Percentiles rank a stretch among this genome's conserved stretches.
Conservation (phyloP, 306 rosid genomes). For the Ceratonia siliqua region DNA sequence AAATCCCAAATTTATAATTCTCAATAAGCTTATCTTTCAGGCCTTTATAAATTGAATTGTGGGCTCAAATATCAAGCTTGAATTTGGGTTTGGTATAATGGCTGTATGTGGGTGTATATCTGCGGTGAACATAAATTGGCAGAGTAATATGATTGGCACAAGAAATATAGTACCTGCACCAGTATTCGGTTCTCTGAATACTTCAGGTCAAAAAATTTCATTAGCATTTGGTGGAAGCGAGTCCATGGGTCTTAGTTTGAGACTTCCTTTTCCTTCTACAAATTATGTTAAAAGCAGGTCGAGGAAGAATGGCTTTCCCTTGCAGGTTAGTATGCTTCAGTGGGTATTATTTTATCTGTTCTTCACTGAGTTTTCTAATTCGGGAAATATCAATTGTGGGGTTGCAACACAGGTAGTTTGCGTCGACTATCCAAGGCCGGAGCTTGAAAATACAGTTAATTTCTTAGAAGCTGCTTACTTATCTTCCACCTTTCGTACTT, state of each 20-base stretch:
- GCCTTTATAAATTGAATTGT: neutral
- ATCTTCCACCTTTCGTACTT: constrained; percentile 73
- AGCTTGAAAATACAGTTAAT: constrained; percentile 73
- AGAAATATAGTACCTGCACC: constrained; percentile 28
- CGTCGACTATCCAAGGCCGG: constrained; percentile 88
- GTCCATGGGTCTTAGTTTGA: constrained; percentile 48
- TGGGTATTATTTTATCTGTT: neutral
- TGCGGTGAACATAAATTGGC: constrained; percentile 53
- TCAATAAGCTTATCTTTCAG: constrained; percentile 4
- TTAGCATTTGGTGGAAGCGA: constrained; percentile 58
- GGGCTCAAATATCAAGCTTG: neutral
- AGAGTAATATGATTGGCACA: constrained; percentile 17
- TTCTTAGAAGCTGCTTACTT: constrained; percentile 79
- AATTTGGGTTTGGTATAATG: constrained; percentile 48
- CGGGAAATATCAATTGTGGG: neutral
- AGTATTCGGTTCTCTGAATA: constrained; percentile 30
- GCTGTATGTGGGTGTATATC: constrained; percentile 60
- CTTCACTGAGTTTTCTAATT: neutral
- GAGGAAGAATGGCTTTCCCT: constrained; percentile 44
- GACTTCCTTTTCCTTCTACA: constrained; percentile 33
- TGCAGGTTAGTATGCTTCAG: constrained; percentile 47
- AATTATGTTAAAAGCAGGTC: constrained; percentile 29
- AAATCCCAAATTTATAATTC: neutral
- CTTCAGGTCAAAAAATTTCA: constrained; percentile 35
- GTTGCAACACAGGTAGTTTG: constrained; percentile 58